Base-by-base conservation (phyloP, 2,329 filamentous ascomycete genomes). In the Celoporthe dispersa region DNA sequence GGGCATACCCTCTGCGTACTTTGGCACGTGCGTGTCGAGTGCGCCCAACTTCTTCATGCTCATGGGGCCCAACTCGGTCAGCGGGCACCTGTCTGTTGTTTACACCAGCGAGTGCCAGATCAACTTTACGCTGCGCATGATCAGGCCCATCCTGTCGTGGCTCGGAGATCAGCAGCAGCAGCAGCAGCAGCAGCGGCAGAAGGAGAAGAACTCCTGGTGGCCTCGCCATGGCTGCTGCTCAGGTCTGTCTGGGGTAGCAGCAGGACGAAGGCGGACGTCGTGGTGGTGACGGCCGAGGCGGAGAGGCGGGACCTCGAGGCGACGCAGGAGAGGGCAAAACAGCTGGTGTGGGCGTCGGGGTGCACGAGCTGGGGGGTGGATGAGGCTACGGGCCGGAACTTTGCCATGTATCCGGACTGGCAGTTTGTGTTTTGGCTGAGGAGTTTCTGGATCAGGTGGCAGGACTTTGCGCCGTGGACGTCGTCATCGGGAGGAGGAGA, bases 31-130 rank as follows among this genome's bases (percentile, higher is more conserved):
- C 35, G 76, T 78, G 7, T 74, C 76, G 67, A 75, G 76, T 65
- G 75, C 75, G 44, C 77, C 77, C 39, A 79, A 79, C 67, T 68
- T 78, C n/a, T 75, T 72, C 41, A 77, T 78, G 55, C 44, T 78
- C 61, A 75, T 76, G 9, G 76, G 75, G 0, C 74, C 74, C 39
- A 77, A 62, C 60, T 41, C 35, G 22, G 77, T 83, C 2, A 86
- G 82, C 0, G 84, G 84, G 0, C 85, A 87, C 72, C 75, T 84
- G 0, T 84, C 81, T 0, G 84, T 85, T 4, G 83, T 86, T 28
- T 86, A 83, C 74, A 83, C 83, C 0, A 81, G 82, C 0, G 84
- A 86, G 73, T 86, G 84, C 72, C 84, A 86, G 69, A 84, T 86
- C 67, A 85, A 85, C 74, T 84, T 84, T 71, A 60, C 22, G 12